Evolutionary conservation across 768 basidiomycete genomes (phyloP), one percentile per base, ranked within the genome.

Genomic region (Lentinula aciculospora): DNA sequence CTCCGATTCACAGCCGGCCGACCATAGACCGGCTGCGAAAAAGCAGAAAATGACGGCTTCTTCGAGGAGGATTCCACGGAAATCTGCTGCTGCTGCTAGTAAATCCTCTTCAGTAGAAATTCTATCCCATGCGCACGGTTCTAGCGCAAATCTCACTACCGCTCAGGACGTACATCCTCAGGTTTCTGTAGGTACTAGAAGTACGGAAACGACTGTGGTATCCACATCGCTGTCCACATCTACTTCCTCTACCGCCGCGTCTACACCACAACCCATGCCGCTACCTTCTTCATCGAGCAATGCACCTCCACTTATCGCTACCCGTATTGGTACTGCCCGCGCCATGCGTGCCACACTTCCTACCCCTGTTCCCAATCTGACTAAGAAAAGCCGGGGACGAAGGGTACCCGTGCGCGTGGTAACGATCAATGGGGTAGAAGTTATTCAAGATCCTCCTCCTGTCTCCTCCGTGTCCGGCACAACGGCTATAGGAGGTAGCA

Each of bases 331-430:
- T 19, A 57, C 56, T 13, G 36, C 42, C 17, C 44, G 56, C 31
- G 46, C 44, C 31, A 57, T 57, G 56, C 44, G 56, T 21, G 56
- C 56, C 19, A 57, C 56, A 19, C 46, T 57, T 46, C 83, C 83
- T 17, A 72, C 83, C 8, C 82, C 83, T 12, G 74, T 84, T 1
- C 82, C 83, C 13, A 80, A 84, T 65, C 71, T 86, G 56, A 84
- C 78, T 53, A 86, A 86, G 73, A 84, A 81, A 64, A 81, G 81
- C 42, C 75, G 84, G 13, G 84, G 84, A 10, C 71, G 84, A 32
- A 78, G 80, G 59, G 84, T 86, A 9, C 84, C 84, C 56, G 67
- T 58, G 56, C 40, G 46, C 28, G 56, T 45, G 17, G 32, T 58
- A n/a, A 51, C 46, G 4, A 37, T 17, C 4, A 53, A 37, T 54